Evolutionary conservation across 1,139 yeast genomes (phyloP), one percentile per base, ranked within the genome.

Genomic region (Protomyces inouyei): DNA sequence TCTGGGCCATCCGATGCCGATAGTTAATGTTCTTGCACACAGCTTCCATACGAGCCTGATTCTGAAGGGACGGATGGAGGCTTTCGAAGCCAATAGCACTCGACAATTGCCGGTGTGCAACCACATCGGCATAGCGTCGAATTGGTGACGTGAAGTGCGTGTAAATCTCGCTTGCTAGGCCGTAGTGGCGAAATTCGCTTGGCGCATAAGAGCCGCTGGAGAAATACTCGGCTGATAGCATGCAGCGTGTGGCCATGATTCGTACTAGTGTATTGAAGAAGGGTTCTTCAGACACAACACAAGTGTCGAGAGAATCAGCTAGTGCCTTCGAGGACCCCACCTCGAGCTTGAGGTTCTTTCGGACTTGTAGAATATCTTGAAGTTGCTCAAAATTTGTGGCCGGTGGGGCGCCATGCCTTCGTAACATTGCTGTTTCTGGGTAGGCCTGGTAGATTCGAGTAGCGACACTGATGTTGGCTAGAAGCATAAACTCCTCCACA

Each of bases 181-280:
- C 99, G 76, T 95, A 95, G 80, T 95, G 99, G 68, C 86, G 85
- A 78, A 90, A 95, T 70, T 95, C 98, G n/a, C 96, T 85, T 72
- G 89, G 89, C 6, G 96, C 89, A 72, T 82, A 89, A 16, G 88
- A 84, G n/a, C 99, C 98, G 0, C 97, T 84, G 6, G 96, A 86
- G 79, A 95, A 95, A 74, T 95, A 95, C 73, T 93, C 98, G 1
- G 99, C 99, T 1, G 98, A 97, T 88, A 91, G 89, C 98, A 95
- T 95, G 77, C 98, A 93, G 73, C 99, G 83, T 0, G 99, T 95
- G 5, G 98, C 95, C 96, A 93, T 88, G 69, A 95, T 93, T 76
- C 99, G 86, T 9, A 93, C 82, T 71, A 95, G 80, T 0, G 98
- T 93, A 76, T 95, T 95, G 82, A 95, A 91, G 73, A 90, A 95